Conservation (phyloP, 345 rosid genomes). For the Populus euphratica region DNA sequence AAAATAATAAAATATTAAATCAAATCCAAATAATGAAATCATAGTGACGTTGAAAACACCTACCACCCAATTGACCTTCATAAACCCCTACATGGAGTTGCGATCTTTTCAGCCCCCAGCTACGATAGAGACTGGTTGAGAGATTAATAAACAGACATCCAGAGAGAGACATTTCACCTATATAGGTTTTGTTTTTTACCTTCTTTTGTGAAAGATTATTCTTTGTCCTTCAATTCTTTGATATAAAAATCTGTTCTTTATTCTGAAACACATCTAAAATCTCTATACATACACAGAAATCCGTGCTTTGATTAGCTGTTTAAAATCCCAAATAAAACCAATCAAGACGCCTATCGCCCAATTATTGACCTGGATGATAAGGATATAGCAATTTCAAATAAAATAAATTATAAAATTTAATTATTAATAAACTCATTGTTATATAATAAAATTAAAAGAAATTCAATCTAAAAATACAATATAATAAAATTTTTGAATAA, state of each 20-base stretch:
- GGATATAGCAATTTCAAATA: too few species aligned
- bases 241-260: constrained; percentile 7
- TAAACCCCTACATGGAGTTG: constrained; percentile 31
- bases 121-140: constrained; percentile 5
- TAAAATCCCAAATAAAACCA: not conserved
- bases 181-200: constrained; percentile 18
- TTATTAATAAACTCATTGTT: too few species aligned
- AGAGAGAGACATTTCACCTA: not conserved
- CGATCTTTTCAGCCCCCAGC: constrained; percentile 35
- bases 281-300: not conserved
- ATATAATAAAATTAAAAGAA: too few species aligned
- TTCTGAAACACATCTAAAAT: not conserved
- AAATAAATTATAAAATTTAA: too few species aligned
- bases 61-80: constrained; percentile 35
- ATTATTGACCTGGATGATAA: too few species aligned
- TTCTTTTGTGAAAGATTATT: constrained; percentile 6
- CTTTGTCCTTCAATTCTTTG: constrained; percentile 31
- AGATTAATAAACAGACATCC: not conserved
- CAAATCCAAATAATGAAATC: too few species aligned
- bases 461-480: too few species aligned
- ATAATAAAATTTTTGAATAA: too few species aligned
- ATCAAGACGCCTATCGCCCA: too few species aligned
- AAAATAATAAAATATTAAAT: too few species aligned
- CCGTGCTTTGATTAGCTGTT: constrained; percentile 10
- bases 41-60: too few species aligned